Evolutionary conservation across 2,329 filamentous ascomycete species (phyloP).

Genomic region (Scedosporium dehoogii): DNA sequence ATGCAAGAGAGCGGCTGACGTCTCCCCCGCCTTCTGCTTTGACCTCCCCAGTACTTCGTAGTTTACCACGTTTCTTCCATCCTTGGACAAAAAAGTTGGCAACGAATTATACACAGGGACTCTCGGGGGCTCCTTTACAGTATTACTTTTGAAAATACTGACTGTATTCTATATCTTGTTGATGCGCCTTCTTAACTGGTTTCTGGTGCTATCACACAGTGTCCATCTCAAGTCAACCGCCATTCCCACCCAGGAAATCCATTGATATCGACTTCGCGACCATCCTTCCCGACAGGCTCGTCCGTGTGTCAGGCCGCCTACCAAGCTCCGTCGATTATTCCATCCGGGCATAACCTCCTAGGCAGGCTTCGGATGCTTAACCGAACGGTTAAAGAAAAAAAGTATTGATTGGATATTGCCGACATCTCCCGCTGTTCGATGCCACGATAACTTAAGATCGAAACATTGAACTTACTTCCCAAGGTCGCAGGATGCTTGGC

Average conservation of each 20-base stretch:
- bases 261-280: not conserved
- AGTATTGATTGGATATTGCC: not conserved
- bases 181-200: not conserved
- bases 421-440: not conserved
- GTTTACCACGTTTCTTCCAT: not conserved
- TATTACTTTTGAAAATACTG: too few relatives aligned
- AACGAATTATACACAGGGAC: too few relatives aligned
- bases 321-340: not conserved
- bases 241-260: not conserved
- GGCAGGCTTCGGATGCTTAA: not conserved
- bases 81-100: not conserved
- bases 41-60: too few relatives aligned
- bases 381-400: not conserved
- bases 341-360: not conserved
- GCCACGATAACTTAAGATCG: too few relatives aligned
- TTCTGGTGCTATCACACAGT: not conserved
- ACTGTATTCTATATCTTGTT: not conserved
- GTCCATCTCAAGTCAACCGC: not conserved
- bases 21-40: not conserved
- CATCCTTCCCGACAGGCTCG: not conserved
- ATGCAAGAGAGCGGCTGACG: not conserved
- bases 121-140: not conserved
- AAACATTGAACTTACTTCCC: too few relatives aligned
- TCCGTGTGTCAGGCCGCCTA: not conserved
- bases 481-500: too few relatives aligned